phyloP scores from a whole-genome alignment of 1,284 basidiomycete genomes.

The Rhodotorula sp. region DNA sequence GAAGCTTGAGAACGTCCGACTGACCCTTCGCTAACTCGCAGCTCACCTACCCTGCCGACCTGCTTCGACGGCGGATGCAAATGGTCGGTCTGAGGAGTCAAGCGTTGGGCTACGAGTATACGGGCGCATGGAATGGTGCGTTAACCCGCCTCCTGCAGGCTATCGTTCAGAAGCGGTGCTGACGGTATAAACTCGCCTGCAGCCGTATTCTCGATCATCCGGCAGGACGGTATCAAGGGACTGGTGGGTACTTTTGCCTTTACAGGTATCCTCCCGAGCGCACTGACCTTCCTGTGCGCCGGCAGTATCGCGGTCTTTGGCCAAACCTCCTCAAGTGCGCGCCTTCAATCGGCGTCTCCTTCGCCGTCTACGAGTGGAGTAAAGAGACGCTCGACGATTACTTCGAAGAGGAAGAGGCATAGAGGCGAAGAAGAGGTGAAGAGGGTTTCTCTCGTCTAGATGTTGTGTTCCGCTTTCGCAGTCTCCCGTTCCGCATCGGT shows the following conservation, averaged over 20 bases:
- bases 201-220: conserved; percentile 38
- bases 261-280: background rate
- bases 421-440: background rate
- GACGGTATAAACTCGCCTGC: background rate
- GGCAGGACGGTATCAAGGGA: conserved; percentile 31
- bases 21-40: background rate
- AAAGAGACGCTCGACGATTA: conserved; percentile 22
- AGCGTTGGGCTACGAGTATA: conserved; percentile 55
- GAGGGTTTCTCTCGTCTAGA: background rate
- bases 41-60: conserved; percentile 93
- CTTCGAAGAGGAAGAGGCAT: no score
- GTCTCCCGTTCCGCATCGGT: no score
- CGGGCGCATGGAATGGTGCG: conserved; percentile 27
- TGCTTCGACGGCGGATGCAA: conserved; percentile 91
- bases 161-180: background rate
- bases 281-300: background rate
- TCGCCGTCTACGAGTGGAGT: conserved; percentile 18
- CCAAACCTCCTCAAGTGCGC: conserved; percentile 31
- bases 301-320: conserved; percentile 9
- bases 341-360: conserved; percentile 4
- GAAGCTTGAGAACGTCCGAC: no score
- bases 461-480: background rate
- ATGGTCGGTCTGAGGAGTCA: conserved; percentile 72
- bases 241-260: background rate
- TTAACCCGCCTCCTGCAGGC: background rate